These are phyloP conservation scores for Fagopyrum homotropicum DNA, from an alignment of 148 eudicot species.

Conservation along the genomic window DNA sequence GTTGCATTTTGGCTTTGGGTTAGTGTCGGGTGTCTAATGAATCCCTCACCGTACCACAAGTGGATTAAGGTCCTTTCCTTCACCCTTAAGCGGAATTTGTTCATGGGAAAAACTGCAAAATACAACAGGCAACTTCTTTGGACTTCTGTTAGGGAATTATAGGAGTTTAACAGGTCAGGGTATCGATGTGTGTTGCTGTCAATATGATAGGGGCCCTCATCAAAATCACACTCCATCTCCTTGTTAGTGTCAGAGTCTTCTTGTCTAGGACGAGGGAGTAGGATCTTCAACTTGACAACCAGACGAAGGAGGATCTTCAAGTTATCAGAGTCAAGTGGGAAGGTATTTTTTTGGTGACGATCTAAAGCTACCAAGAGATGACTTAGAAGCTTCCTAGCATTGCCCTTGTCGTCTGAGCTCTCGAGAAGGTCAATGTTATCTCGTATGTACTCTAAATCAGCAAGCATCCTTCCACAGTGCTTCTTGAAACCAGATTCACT, in stretches of 20 bases:
- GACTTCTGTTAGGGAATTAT: neutral
- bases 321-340: neutral
- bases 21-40: slow-evolving; percentile 14
- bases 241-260: neutral
- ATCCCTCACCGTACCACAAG: slow-evolving; percentile 47
- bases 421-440: neutral
- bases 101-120: neutral
- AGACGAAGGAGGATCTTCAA: neutral
- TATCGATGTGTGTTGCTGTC: neutral
- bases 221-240: neutral
- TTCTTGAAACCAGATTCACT: neutral
- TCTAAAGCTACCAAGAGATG: neutral
- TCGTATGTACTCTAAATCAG: neutral
- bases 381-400: neutral
- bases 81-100: neutral
- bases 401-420: neutral
- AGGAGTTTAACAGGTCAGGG: neutral
- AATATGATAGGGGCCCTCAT: too few relatives aligned
- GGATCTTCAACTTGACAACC: neutral
- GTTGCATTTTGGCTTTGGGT: too few relatives aligned
- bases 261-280: neutral
- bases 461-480: neutral
- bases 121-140: neutral
- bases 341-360: neutral
- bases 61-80: slow-evolving; percentile 26